A percentile compares a stretch with the other conserved stretches of the same genome.
Evolutionary conservation across 495 filamentous ascomycete species (phyloP).

Genomic region (Penicillium mononematosum): DNA sequence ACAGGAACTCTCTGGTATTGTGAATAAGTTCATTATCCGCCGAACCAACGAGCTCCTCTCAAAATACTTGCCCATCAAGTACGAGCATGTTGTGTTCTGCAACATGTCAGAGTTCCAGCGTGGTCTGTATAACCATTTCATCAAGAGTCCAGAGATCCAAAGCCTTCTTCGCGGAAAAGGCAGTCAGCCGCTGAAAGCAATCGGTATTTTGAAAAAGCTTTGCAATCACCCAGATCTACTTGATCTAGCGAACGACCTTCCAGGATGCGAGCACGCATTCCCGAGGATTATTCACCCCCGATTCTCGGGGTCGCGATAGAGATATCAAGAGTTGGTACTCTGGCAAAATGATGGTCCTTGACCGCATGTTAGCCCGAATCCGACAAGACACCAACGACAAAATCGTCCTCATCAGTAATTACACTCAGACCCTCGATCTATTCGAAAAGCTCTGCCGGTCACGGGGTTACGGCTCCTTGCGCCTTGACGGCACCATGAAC

Average conservation of each 20-base stretch:
- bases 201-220: constrained; percentile 93
- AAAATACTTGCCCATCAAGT: constrained; percentile 98
- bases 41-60: constrained; percentile 97
- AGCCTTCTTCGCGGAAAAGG: constrained; percentile 90
- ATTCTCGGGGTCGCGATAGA: constrained; percentile 81
- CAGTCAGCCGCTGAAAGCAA: constrained; percentile 93
- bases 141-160: constrained; percentile 92
- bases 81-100: constrained; percentile 99
- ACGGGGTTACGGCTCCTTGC: constrained; percentile 78
- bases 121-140: constrained; percentile 93
- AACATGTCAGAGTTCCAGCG: constrained; percentile 90
- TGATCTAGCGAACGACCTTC: constrained; percentile 78
- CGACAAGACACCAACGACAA: constrained; percentile 97
- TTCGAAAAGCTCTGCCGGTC: constrained; percentile 89
- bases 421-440: constrained; percentile 93
- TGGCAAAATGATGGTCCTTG: constrained; percentile 97
- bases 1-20: constrained; percentile 72
- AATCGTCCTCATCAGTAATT: constrained; percentile 98
- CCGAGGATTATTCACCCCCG: constrained; percentile 89
- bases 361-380: constrained; percentile 97
- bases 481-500: constrained; percentile 96
- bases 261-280: constrained; percentile 77
- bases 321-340: constrained; percentile 96
- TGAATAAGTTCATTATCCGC: constrained; percentile 99
- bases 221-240: constrained; percentile 98